Conservation (phyloP, 495 filamentous ascomycete genomes). For the Annulohypoxylon moriforme region DNA sequence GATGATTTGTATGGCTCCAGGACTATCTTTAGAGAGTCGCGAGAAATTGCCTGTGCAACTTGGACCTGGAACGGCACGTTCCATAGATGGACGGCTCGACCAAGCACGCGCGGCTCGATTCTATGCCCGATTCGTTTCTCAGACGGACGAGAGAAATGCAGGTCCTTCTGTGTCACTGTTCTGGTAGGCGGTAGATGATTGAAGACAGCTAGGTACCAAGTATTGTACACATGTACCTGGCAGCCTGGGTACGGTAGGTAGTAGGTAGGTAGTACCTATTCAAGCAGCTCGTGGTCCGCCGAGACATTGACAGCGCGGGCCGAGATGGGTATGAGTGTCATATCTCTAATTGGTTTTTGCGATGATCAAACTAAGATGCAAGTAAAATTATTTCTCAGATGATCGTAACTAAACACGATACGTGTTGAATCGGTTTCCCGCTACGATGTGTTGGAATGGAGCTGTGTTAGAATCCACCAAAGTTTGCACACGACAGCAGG, state of each 20-base stretch:
- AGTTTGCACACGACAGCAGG: constrained; percentile 27
- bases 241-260: background rate
- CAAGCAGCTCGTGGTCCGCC: background rate
- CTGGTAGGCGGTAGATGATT: background rate
- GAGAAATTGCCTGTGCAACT: constrained; percentile 38
- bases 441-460: background rate
- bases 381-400: constrained; percentile 2
- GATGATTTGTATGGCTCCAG: constrained; percentile 1
- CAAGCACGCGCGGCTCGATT: constrained; percentile 35
- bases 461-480: background rate
- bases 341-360: constrained; percentile 15
- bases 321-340: constrained; percentile 19
- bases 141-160: constrained; percentile 15
- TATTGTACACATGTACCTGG: background rate
- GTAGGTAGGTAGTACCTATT: background rate
- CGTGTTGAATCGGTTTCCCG: constrained; percentile 10
- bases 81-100: constrained; percentile 30
- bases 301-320: constrained; percentile 20
- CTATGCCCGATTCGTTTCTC: constrained; percentile 28
- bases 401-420: constrained; percentile 11
- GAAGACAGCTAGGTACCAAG: background rate
- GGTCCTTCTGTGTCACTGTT: constrained; percentile 17
- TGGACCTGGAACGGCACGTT: constrained; percentile 20
- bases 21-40: constrained; percentile 31
- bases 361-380: constrained; percentile 18